phyloP scores from a whole-genome alignment of 2,329 filamentous ascomycete species.

The Celoporthe dispersa region DNA sequence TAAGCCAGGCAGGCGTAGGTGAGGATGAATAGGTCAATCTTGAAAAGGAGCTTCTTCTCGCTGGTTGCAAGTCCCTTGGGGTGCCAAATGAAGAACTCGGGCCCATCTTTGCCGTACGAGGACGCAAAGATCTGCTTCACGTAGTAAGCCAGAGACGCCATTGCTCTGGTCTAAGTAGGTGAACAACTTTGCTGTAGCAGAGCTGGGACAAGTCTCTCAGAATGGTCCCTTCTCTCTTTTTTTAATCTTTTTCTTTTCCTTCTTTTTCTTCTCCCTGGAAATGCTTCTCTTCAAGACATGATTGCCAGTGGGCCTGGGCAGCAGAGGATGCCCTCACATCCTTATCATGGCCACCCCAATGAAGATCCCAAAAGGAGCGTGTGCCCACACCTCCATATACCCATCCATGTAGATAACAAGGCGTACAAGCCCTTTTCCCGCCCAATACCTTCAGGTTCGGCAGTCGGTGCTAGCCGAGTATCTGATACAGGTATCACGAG shows the following conservation, averaged over 20 bases:
- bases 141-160: conserved; percentile 30
- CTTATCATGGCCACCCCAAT: background rate
- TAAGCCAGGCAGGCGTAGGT: conserved; percentile 37
- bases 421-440: background rate
- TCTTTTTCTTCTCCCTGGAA: background rate
- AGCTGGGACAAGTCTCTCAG: background rate
- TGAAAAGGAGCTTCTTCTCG: conserved; percentile 38
- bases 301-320: background rate
- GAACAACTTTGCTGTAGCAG: background rate
- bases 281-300: background rate
- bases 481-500: conserved; percentile 11
- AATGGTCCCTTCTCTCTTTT: too few species aligned
- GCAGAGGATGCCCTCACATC: background rate
- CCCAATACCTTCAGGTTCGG: background rate
- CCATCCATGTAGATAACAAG: background rate
- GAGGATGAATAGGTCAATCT: conserved; percentile 39
- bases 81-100: conserved; percentile 38
- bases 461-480: background rate
- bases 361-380: background rate
- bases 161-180: background rate
- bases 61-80: conserved; percentile 31
- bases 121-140: conserved; percentile 36
- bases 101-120: conserved; percentile 35
- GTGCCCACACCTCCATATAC: background rate
- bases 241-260: background rate